Base-by-base conservation (phyloP, 225 moss, liverwort and hornwort genomes). In the Marchantia paleacea region DNA sequence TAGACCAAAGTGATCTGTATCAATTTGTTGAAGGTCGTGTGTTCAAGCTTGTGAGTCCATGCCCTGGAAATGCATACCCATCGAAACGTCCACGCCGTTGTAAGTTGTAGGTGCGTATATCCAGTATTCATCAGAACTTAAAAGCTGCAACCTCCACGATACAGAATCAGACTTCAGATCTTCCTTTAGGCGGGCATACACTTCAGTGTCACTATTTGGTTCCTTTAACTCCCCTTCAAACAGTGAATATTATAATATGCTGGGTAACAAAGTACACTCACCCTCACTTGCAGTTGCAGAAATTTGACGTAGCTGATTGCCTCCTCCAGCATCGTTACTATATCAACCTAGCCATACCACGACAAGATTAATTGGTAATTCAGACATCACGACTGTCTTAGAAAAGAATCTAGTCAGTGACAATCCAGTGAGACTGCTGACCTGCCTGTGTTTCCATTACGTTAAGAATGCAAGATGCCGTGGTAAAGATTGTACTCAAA, bases 241-340 rank as follows among this genome's bases (percentile, higher is more conserved):
- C 39, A 47, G 13, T 20, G 15, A 58, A 13, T 58, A 58, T 13
- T 3, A 13, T 58, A 39, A 58, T 13, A 20, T 3, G 57, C 20
- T 58, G 57, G 57, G 57, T 8, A 22, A 20, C 22, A 48, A 18
- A 78, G 7, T 25, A 26, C 48, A 71, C 85, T 71, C 75, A 95
- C 95, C 88, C 84, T 86, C 10, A 93, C 83, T 92, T 95, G 95
- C 48, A 88, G 62, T 85, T 92, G 93, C 79, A 95, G 80, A 80
- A 95, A 95, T 85, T 92, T 95, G 84, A 95, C 95, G 77, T 95
- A 95, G 82, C 86, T 86, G 81, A 93, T 90, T 47, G 95, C 95
- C 85, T 95, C 95, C 72, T 95, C 93, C 7, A 95, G 91, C 95
- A 95, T 95, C 11, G 93, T 93, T 60, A 95, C 93, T 7, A 95